Evolutionary conservation across 1,139 yeast genomes (phyloP).

Genomic region (Torulaspora globosa): DNA sequence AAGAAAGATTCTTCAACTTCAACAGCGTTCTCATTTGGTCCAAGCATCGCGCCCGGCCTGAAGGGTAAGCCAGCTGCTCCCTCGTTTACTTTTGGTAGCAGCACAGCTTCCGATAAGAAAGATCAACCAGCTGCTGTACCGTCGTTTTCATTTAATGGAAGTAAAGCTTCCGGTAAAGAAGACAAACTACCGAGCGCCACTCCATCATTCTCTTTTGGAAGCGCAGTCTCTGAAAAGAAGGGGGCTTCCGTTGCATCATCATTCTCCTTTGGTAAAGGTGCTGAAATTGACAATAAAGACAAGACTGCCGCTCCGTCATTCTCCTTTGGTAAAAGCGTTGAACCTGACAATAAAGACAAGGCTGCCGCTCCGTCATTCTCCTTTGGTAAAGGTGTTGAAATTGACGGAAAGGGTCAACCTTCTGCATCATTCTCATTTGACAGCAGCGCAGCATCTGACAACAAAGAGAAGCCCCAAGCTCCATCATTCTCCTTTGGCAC

Average conservation of each 20-base stretch:
- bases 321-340: conserved; percentile 9
- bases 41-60: conserved; percentile 1
- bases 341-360: background rate
- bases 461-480: background rate
- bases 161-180: conserved; percentile 4
- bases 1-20: conserved; percentile 1
- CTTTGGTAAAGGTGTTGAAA: conserved; percentile 1
- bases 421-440: background rate
- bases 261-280: conserved; percentile 12
- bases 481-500: conserved; percentile 10
- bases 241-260: conserved; percentile 5
- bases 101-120: conserved; percentile 9
- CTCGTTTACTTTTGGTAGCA: conserved; percentile 12
- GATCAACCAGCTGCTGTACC: conserved; percentile 4
- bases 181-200: background rate
- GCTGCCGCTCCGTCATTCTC: conserved; percentile 14
- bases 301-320: conserved; percentile 11
- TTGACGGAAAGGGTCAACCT: background rate
- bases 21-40: conserved; percentile 15
- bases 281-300: conserved; percentile 7
- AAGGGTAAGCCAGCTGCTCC: conserved; percentile 5
- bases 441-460: background rate
- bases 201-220: conserved; percentile 13
- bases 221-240: conserved; percentile 9
- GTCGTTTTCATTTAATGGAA: conserved; percentile 11